Base-by-base conservation (phyloP, 176 grass and related monocot species). In the Bolboschoenus planiculmis region DNA sequence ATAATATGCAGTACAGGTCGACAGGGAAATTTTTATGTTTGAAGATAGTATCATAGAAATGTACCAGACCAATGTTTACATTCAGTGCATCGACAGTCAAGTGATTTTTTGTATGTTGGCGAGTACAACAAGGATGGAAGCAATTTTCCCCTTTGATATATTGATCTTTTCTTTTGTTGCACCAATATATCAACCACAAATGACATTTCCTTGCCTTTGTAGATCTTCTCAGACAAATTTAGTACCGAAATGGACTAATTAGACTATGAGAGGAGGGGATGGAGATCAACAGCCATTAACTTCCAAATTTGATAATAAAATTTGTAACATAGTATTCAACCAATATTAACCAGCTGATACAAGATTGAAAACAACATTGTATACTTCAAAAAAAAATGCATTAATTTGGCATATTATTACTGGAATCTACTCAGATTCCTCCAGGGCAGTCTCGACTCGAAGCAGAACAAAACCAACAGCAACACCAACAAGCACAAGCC, bases 401-500 rank as follows among this genome's bases (percentile, higher is more conserved):
- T 79, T 59, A 5, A 62, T 14, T 64, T 43, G 53, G 27, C 78
- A 82, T 65, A 66, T 50, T 57, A 39, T 40, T 40, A 26, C 16
- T 37, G 21, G 29, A 27, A 50, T 44, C 79, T 99, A 57, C 57
- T 99, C 97, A 70, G 89, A 23, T 85, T 99, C 91, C 91, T 99
- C 97, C 66, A 90, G 36, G 81, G 78, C 29, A 4, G 93, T 76
- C 85, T 99, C 93, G 23, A 91, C 24, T 76, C 96, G 87, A 53
- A 99, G 96, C 63, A 95, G 96, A 33, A 99, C 87, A 78, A 99
- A 99, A 1, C 91, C 96, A 75, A 99, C 87, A 57, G 93, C 96
- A 78, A 95, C 96, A 64, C 93, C 96, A 62, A 95, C 77, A 61
- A 99, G 88, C 64, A 84, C 81, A 55, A 99, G 92, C 16, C 56